phyloP scores from a whole-genome alignment of 805 yeast species.

The Teunomyces cretensis region DNA sequence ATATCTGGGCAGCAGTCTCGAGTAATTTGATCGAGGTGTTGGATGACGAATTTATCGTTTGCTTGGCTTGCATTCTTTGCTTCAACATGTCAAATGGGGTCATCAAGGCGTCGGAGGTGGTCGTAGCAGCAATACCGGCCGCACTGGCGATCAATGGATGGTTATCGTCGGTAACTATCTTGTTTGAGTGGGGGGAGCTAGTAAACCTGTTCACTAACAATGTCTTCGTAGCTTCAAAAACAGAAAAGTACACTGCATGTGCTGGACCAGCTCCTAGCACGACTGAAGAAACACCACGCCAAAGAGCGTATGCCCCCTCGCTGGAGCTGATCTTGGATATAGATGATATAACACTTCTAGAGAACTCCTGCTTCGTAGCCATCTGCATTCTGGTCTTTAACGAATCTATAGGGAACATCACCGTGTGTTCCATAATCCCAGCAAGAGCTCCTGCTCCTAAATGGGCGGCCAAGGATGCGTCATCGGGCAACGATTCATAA shows the following conservation, averaged over 20 bases:
- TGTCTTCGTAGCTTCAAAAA: conserved; percentile 79
- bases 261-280: conserved; percentile 99
- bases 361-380: conserved; percentile 14
- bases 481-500: conserved; percentile 88
- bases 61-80: conserved; percentile 79
- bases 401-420: conserved; percentile 97
- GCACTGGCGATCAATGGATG: conserved; percentile 82
- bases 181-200: conserved; percentile 30
- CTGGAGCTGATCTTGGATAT: conserved; percentile 74
- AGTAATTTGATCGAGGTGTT: conserved; percentile 25
- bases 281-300: conserved; percentile 93
- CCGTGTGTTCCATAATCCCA: conserved; percentile 98
- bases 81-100: conserved; percentile 95
- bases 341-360: conserved; percentile 57
- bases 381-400: conserved; percentile 94
- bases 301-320: conserved; percentile 85
- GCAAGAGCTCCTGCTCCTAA: conserved; percentile 95
- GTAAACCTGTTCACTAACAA: conserved; percentile 46
- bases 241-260: conserved; percentile 94
- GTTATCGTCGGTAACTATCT: conserved; percentile 57
- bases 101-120: conserved; percentile 94
- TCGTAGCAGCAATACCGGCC: conserved; percentile 90
- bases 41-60: conserved; percentile 5
- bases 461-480: conserved; percentile 80
- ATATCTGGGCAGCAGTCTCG: conserved; percentile 47